A percentile compares a stretch with the other conserved stretches of the same genome.
Evolutionary conservation across 2,329 filamentous ascomycete genomes (phyloP).

Genomic region (Nemania diffusa): DNA sequence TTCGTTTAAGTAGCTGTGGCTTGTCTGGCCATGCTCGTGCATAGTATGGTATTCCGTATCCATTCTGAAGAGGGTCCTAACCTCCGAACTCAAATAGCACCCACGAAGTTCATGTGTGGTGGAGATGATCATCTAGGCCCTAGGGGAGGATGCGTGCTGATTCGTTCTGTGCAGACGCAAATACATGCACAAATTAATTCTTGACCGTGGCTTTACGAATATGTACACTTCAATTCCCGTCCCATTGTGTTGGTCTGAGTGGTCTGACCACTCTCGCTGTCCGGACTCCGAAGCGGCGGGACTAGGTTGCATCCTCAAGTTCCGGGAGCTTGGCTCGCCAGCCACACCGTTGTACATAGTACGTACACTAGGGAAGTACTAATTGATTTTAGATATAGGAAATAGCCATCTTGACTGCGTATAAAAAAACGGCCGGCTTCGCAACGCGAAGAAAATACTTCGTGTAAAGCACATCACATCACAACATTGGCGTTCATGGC

Average conservation of each 20-base stretch:
- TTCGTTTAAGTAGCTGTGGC: neutral
- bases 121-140: neutral
- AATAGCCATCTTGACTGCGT: neutral
- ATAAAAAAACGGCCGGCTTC: neutral
- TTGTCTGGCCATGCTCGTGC: neutral
- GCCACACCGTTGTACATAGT: constrained; percentile 9
- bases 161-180: neutral
- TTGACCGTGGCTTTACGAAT: neutral
- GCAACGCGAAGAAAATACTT: neutral
- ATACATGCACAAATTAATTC: neutral
- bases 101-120: constrained; percentile 7
- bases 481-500: neutral
- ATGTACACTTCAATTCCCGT: neutral
- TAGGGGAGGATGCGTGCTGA: neutral
- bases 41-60: neutral
- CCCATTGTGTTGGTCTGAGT: neutral
- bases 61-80: neutral
- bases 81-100: constrained; percentile 15
- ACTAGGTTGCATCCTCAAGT: neutral
- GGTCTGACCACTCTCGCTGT: constrained; percentile 16
- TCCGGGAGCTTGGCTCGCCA: constrained; percentile 15
- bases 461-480: neutral
- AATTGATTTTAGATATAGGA: neutral
- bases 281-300: constrained; percentile 17
- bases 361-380: neutral